phyloP scores from a whole-genome alignment of 352 stramenopile species.

The Phytopythium helicoides region DNA sequence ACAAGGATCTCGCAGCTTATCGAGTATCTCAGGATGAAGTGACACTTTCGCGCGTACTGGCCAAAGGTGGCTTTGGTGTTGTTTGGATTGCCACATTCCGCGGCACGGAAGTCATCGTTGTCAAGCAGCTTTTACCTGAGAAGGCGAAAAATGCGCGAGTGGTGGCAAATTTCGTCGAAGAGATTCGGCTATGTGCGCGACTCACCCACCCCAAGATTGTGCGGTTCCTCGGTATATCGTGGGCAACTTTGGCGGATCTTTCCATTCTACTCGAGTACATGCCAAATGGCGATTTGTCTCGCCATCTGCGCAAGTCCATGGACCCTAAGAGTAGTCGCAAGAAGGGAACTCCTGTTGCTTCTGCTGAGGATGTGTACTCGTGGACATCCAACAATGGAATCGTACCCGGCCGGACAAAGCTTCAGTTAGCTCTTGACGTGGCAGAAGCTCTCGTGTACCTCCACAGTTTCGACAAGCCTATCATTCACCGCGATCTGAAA shows the following conservation, averaged over 20 bases:
- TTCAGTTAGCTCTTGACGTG: slow-evolving; percentile 31
- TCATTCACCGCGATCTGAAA: slow-evolving; percentile 64
- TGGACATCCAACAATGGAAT: slow-evolving; percentile 22
- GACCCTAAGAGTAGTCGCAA: neutral
- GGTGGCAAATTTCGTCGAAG: slow-evolving; percentile 37
- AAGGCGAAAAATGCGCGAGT: slow-evolving; percentile 38
- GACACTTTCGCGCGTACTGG: slow-evolving; percentile 32
- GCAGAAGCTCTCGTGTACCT: slow-evolving; percentile 38
- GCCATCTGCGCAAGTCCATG: slow-evolving; percentile 11
- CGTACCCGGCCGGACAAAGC: slow-evolving; percentile 22
- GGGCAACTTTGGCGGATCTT: slow-evolving; percentile 41
- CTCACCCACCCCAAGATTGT: slow-evolving; percentile 53
- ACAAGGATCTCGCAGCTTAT: slow-evolving; percentile 43
- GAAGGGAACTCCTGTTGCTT: neutral
- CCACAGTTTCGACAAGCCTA: slow-evolving; percentile 29
- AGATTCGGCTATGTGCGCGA: slow-evolving; percentile 47
- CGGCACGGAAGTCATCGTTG: slow-evolving; percentile 27
- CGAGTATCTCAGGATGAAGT: slow-evolving; percentile 37
- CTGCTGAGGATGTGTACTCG: slow-evolving; percentile 19
- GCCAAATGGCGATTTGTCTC: slow-evolving; percentile 37
- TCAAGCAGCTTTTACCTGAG: slow-evolving; percentile 50
- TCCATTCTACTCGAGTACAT: slow-evolving; percentile 49
- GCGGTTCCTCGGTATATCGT: slow-evolving; percentile 41
- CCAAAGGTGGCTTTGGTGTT: slow-evolving; percentile 54
- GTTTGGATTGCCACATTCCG: slow-evolving; percentile 38